phyloP scores from a whole-genome alignment of 1,139 yeast species.

The Tardiomyces digboiensis region DNA sequence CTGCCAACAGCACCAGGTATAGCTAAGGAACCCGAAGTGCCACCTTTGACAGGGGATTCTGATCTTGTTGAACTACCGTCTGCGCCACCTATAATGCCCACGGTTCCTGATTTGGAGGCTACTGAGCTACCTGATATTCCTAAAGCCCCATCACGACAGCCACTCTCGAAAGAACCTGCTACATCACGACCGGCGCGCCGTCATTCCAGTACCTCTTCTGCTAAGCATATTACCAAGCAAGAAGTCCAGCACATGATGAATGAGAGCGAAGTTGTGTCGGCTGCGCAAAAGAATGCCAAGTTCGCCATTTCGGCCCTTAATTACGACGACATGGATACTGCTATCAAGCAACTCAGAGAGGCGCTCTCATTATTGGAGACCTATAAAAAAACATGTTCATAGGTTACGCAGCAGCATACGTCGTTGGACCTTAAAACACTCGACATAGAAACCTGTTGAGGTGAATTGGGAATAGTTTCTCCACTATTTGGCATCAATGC shows the following conservation, averaged over 20 bases:
- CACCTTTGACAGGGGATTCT: constrained; percentile 4
- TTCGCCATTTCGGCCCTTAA: constrained; percentile 91
- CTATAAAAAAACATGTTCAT: too few species aligned
- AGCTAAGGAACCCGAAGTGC: constrained; percentile 2
- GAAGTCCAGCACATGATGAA: constrained; percentile 44
- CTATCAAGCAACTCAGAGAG: constrained; percentile 56
- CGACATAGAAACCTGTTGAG: too few species aligned
- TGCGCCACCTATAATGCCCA: constrained; percentile 6
- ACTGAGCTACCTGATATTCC: constrained; percentile 2
- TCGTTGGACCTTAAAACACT: too few species aligned
- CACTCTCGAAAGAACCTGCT: constrained; percentile 8
- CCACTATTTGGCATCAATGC: too few species aligned
- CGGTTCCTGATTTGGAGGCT: neutral
- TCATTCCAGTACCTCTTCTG: neutral
- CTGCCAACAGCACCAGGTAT: constrained; percentile 10
- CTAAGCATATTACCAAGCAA: constrained; percentile 27
- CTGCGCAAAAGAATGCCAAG: constrained; percentile 78
- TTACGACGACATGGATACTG: constrained; percentile 81
- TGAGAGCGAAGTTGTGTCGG: constrained; percentile 50
- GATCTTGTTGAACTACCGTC: constrained; percentile 7
- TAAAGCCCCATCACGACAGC: neutral
- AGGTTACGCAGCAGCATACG: too few species aligned
- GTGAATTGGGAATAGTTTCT: too few species aligned
- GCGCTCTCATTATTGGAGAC: constrained; percentile 40
- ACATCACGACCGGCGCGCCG: constrained; percentile 6